Evolutionary conservation across 345 rosid species (phyloP).

Genomic region (Eucalyptus shirleyi): DNA sequence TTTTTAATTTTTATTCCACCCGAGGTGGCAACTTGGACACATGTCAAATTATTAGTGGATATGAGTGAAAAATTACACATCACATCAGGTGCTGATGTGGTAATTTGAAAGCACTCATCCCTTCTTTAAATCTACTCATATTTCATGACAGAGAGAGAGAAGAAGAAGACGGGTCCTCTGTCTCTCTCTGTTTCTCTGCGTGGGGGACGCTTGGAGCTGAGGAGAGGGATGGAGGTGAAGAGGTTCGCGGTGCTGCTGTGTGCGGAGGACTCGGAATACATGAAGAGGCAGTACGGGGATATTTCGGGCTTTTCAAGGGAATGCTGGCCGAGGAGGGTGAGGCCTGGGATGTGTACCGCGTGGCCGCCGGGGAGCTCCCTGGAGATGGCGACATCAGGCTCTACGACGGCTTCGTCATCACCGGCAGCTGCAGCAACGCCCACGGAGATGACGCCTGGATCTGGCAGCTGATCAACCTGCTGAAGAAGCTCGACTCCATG

Average conservation of each 20-base stretch:
- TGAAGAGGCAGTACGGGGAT: slow-evolving; percentile 45
- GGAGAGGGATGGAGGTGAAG: slow-evolving; percentile 10
- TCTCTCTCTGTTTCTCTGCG: background rate
- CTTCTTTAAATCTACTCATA: background rate
- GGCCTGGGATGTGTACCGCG: slow-evolving; percentile 40
- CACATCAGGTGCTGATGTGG: background rate
- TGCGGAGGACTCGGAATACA: slow-evolving; percentile 58
- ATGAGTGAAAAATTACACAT: background rate
- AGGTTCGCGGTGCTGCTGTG: slow-evolving; percentile 51
- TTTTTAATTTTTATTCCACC: background rate
- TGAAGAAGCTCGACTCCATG: slow-evolving; percentile 31
- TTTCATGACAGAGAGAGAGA: background rate
- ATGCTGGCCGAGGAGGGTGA: slow-evolving; percentile 57
- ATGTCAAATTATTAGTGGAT: background rate
- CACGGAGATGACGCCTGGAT: slow-evolving; percentile 50
- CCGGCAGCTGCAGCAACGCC: slow-evolving; percentile 65
- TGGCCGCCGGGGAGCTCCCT: slow-evolving; percentile 37
- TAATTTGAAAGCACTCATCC: background rate
- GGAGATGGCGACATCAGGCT: slow-evolving; percentile 20
- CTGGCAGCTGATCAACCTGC: slow-evolving; percentile 24
- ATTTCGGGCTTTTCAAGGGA: slow-evolving; percentile 34
- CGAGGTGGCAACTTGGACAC: background rate
- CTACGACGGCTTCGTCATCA: slow-evolving; percentile 56
- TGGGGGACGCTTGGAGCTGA: background rate
- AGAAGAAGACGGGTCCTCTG: background rate